These are phyloP conservation scores for Myriosclerotinia duriaeana DNA, from an alignment of 2,329 filamentous ascomycete species.

Conservation along the genomic window DNA sequence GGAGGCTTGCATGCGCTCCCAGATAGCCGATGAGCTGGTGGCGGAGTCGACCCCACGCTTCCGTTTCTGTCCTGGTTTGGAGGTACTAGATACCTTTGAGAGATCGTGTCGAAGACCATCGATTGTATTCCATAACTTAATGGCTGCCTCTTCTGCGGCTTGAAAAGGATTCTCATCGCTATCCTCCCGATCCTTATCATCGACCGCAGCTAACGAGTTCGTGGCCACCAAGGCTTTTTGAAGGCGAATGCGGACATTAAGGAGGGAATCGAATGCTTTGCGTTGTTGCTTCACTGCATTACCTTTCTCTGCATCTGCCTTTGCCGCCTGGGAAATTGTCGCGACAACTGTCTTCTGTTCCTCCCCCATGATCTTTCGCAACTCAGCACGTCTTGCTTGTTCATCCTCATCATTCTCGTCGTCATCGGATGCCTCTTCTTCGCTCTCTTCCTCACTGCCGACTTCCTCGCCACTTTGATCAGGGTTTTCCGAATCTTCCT, in stretches of 20 bases:
- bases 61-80: slow-evolving; percentile 57
- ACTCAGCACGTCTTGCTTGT: slow-evolving; percentile 51
- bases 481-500: slow-evolving; percentile 38
- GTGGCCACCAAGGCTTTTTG: slow-evolving; percentile 85
- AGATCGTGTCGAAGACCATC: slow-evolving; percentile 67
- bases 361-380: slow-evolving; percentile 66
- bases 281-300: slow-evolving; percentile 82
- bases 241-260: slow-evolving; percentile 87
- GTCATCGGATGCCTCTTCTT: slow-evolving; percentile 34
- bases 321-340: slow-evolving; percentile 60
- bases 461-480: slow-evolving; percentile 39
- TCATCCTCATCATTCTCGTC: slow-evolving; percentile 39
- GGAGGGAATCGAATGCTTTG: slow-evolving; percentile 79
- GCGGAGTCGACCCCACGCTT: slow-evolving; percentile 55
- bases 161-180: slow-evolving; percentile 54
- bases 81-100: slow-evolving; percentile 48
- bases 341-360: slow-evolving; percentile 66
- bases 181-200: slow-evolving; percentile 46
- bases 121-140: slow-evolving; percentile 81
- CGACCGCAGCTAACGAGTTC: slow-evolving; percentile 65
- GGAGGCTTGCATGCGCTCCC: slow-evolving; percentile 66
- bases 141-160: slow-evolving; percentile 80
- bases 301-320: slow-evolving; percentile 81
- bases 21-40: slow-evolving; percentile 65
- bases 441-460: slow-evolving; percentile 41